These are phyloP conservation scores for Leishmania lainsoni DNA, from an alignment of 208 protist genomes.

Conservation along the genomic window DNA sequence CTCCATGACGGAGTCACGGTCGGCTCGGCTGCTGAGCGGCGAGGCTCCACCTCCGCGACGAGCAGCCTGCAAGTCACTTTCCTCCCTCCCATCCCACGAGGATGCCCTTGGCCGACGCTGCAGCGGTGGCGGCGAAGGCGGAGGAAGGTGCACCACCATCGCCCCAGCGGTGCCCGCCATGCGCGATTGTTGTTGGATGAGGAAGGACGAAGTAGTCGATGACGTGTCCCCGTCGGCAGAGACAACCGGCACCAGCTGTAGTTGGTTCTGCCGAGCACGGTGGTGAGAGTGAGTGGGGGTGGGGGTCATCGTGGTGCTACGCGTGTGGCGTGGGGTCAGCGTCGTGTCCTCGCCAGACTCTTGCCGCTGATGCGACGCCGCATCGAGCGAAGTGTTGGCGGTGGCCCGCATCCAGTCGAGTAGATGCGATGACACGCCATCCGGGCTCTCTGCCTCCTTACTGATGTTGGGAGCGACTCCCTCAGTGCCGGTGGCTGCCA, in stretches of 20 bases:
- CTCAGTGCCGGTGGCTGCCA: background rate
- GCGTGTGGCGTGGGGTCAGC: background rate
- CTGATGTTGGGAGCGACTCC: background rate
- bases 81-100: slow-evolving; percentile 6
- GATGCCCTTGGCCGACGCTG: slow-evolving; percentile 1
- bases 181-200: slow-evolving; percentile 20
- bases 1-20: background rate
- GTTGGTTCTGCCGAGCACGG: slow-evolving; percentile 4
- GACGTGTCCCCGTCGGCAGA: slow-evolving; percentile 17
- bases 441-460: background rate
- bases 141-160: slow-evolving; percentile 32
- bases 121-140: slow-evolving; percentile 29
- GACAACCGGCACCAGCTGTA: slow-evolving; percentile 28
- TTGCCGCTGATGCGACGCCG: slow-evolving; percentile 3
- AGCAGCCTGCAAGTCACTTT: background rate
- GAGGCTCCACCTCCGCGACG: background rate
- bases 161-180: slow-evolving; percentile 10
- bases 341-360: background rate
- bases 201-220: slow-evolving; percentile 27
- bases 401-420: slow-evolving; percentile 29
- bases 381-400: slow-evolving; percentile 16
- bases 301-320: too few species aligned
- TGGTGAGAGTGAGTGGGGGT: background rate
- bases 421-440: slow-evolving; percentile 11
- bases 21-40: background rate